phyloP scores from a whole-genome alignment of 2,329 filamentous ascomycete species.

The Dothidotthia symphoricarpi region DNA sequence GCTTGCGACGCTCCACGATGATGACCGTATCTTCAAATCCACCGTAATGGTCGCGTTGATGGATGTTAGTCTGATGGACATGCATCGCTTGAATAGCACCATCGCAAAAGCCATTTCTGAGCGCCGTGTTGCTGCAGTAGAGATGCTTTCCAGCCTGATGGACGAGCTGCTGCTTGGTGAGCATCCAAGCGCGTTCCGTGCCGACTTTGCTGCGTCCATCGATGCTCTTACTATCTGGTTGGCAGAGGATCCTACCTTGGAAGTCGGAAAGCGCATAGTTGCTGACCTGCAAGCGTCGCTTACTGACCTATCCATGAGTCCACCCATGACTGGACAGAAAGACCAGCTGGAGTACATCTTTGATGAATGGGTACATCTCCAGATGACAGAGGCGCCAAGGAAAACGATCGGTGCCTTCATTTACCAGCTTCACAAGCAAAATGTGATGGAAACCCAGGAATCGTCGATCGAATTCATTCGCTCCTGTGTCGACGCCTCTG shows the following conservation, averaged over 20 bases:
- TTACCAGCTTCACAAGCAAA: constrained; percentile 73
- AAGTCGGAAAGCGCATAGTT: constrained; percentile 69
- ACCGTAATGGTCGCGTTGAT: constrained; percentile 61
- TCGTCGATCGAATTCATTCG: constrained; percentile 79
- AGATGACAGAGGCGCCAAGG: constrained; percentile 72
- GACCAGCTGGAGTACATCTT: constrained; percentile 95
- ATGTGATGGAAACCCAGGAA: constrained; percentile 70
- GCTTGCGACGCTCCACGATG: constrained; percentile 54
- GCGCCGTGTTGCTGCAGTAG: constrained; percentile 68
- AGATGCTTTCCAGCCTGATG: constrained; percentile 77
- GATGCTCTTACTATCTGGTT: constrained; percentile 82
- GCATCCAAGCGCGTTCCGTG: constrained; percentile 72
- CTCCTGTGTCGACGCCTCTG: constrained; percentile 74
- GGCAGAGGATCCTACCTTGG: constrained; percentile 65
- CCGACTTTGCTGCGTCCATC: constrained; percentile 81
- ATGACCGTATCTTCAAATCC: constrained; percentile 61
- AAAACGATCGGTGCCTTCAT: constrained; percentile 74
- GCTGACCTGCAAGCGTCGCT: constrained; percentile 61
- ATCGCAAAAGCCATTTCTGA: constrained; percentile 70
- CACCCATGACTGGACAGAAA: constrained; percentile 60
- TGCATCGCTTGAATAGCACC: constrained; percentile 59
- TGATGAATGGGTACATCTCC: constrained; percentile 87
- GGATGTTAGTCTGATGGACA: constrained; percentile 59
- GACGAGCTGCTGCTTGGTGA: constrained; percentile 77
- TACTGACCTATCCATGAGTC: constrained; percentile 52